Evolutionary conservation across 208 protist genomes (phyloP).

Genomic region (Crithidia mellificae): DNA sequence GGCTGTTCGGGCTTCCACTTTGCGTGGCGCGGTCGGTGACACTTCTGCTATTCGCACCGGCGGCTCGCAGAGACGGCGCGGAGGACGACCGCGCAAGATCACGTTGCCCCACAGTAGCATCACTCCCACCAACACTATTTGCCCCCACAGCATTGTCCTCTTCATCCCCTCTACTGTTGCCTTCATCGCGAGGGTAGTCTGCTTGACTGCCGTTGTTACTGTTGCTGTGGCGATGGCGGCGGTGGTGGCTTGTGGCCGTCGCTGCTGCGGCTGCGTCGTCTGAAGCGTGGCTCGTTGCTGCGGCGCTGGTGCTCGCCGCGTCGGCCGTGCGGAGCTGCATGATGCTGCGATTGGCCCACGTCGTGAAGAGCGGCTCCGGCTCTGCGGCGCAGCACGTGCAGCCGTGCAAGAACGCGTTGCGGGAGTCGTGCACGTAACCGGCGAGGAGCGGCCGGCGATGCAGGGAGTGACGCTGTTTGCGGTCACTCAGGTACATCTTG

Average conservation of each 20-base stretch:
- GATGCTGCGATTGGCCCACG: conserved; percentile 30
- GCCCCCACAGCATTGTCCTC: not conserved
- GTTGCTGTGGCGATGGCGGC: too few species aligned
- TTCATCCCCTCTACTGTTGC: too few species aligned
- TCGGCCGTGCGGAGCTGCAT: conserved; percentile 29
- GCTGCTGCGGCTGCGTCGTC: not conserved
- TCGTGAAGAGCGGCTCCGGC: conserved; percentile 32
- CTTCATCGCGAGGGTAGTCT: too few species aligned
- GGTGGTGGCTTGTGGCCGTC: too few species aligned
- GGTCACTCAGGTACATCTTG: conserved; percentile 31
- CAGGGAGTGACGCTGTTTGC: conserved; percentile 29
- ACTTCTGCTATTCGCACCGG: not conserved
- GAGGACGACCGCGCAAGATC: conserved; percentile 3
- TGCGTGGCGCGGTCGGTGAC: not conserved
- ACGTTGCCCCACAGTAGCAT: not conserved
- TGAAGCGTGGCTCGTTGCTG: not conserved
- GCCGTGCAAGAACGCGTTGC: conserved; percentile 26
- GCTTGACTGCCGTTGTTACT: too few species aligned
- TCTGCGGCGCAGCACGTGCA: conserved; percentile 27
- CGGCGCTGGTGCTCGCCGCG: not conserved
- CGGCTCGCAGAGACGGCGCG: conserved; percentile 1
- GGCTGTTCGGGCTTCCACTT: not conserved
- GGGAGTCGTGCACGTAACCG: conserved; percentile 33
- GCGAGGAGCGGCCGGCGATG: conserved; percentile 26
- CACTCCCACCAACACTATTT: not conserved